These are phyloP conservation scores for Sphagnum fallax DNA, from an alignment of 228 moss, liverwort and hornwort species.

Conservation along the genomic window DNA sequence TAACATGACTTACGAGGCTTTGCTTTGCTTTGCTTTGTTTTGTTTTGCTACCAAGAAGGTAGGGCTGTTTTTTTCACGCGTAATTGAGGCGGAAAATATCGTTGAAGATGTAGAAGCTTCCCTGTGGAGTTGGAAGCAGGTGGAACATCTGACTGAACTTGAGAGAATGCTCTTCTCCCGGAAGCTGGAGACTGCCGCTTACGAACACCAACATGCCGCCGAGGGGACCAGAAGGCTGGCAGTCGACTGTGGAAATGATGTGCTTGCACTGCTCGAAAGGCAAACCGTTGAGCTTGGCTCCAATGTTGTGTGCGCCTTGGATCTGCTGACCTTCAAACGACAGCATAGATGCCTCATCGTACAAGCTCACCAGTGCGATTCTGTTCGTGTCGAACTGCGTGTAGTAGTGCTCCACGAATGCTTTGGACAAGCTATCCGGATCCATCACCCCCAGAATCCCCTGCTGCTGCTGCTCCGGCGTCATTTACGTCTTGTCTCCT, in stretches of 20 bases:
- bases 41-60: not conserved
- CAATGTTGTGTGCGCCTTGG: conserved; percentile 73
- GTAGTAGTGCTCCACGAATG: conserved; percentile 92
- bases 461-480: not conserved
- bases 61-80: conserved; percentile 15
- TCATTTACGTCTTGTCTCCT: not conserved
- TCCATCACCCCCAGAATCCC: conserved; percentile 31
- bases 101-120: conserved; percentile 66
- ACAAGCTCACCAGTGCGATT: conserved; percentile 45
- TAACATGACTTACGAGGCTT: too few species aligned
- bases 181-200: conserved; percentile 68
- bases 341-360: conserved; percentile 81
- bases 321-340: conserved; percentile 87
- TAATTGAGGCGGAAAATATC: conserved; percentile 82
- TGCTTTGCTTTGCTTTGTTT: too few species aligned
- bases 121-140: conserved; percentile 42
- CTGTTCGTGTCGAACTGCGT: conserved; percentile 63
- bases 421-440: conserved; percentile 67
- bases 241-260: conserved; percentile 70
- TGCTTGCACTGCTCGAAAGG: conserved; percentile 88
- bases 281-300: conserved; percentile 57
- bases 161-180: conserved; percentile 64
- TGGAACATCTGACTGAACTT: conserved; percentile 96
- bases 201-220: conserved; percentile 85
- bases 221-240: conserved; percentile 70